These are phyloP conservation scores for Fusarium torulosum DNA, from an alignment of 2,329 filamentous ascomycete genomes.

Conservation along the genomic window DNA sequence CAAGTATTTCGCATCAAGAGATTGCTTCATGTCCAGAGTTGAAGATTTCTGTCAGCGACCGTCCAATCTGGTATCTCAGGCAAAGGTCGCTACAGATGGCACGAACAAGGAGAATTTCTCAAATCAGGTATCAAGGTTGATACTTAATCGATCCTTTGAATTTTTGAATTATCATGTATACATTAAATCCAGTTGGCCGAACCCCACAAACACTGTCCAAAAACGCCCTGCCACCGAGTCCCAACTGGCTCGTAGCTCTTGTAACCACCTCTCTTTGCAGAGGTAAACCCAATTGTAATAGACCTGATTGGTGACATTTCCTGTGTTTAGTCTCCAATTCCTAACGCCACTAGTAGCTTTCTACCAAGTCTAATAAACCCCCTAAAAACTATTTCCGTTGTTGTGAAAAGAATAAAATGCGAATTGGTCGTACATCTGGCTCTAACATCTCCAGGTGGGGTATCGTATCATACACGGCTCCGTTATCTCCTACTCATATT, in stretches of 20 bases:
- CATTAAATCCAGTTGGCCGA: constrained; percentile 10
- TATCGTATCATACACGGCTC: constrained; percentile 13
- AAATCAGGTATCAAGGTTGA: not conserved
- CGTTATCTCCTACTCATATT: constrained; percentile 19
- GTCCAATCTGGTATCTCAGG: not conserved
- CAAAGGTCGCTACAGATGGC: constrained; percentile 1
- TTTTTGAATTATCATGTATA: constrained; percentile 17
- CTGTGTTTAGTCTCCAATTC: not conserved
- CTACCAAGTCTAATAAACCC: not conserved
- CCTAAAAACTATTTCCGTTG: not conserved
- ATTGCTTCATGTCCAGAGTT: not conserved
- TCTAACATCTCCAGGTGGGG: not conserved
- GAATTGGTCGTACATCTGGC: not conserved
- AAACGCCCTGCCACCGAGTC: constrained; percentile 12
- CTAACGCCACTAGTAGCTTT: constrained; percentile 17
- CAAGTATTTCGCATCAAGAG: constrained; percentile 2
- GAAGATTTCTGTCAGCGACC: not conserved
- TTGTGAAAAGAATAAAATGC: constrained; percentile 3
- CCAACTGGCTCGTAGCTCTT: not conserved
- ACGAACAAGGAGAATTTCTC: not conserved
- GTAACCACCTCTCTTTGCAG: not conserved
- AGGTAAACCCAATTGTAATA: not conserved
- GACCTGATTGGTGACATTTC: constrained; percentile 6
- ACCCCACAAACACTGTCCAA: constrained; percentile 3
- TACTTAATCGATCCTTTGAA: not conserved